phyloP scores from a whole-genome alignment of 495 filamentous ascomycete species.

The Daldinia loculata region DNA sequence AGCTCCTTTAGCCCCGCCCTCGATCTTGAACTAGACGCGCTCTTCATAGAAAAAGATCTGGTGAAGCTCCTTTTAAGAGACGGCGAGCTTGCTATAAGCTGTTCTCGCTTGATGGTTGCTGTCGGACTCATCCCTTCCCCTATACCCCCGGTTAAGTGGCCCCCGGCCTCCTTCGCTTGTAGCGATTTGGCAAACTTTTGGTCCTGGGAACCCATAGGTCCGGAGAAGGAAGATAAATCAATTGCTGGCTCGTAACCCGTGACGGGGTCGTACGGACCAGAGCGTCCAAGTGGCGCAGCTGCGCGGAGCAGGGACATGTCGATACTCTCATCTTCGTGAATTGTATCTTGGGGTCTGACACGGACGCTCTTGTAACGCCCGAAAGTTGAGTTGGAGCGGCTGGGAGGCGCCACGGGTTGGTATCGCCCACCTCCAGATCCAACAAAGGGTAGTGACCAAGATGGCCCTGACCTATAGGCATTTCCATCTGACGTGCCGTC shows the following conservation, averaged over 20 bases:
- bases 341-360: constrained; percentile 47
- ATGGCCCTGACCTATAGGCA: constrained; percentile 16
- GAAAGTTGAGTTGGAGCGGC: constrained; percentile 27
- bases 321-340: constrained; percentile 56
- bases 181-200: constrained; percentile 50
- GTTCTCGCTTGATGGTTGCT: constrained; percentile 50
- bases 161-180: constrained; percentile 56
- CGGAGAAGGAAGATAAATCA: constrained; percentile 51
- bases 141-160: constrained; percentile 59
- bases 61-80: constrained; percentile 46
- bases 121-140: constrained; percentile 55
- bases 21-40: constrained; percentile 35
- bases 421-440: constrained; percentile 45
- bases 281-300: constrained; percentile 46
- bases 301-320: constrained; percentile 51
- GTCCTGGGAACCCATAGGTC: constrained; percentile 50
- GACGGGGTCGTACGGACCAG: constrained; percentile 27
- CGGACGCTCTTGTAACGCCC: constrained; percentile 42
- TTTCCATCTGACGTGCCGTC: constrained; percentile 13
- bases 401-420: constrained; percentile 44
- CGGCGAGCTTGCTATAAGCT: constrained; percentile 52
- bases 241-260: constrained; percentile 40
- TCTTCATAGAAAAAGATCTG: constrained; percentile 48
- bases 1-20: constrained; percentile 50
- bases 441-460: constrained; percentile 40